Conservation (phyloP, 129 eudicot species). For the Rutidosis leptorrhynchoides region DNA sequence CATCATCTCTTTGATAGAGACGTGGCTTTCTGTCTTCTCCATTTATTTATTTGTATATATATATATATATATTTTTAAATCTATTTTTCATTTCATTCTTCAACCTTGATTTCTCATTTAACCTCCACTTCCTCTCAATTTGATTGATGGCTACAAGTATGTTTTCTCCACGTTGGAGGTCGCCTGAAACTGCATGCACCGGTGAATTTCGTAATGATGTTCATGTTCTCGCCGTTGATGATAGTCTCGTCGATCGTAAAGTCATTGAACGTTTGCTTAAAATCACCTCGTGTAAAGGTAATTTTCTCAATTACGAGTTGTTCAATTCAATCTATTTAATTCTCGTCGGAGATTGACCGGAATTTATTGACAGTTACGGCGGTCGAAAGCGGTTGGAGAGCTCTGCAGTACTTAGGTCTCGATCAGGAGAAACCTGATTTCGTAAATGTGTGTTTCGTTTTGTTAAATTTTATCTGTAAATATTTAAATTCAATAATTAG, state of each 20-base stretch:
- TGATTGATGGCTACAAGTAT: slow-evolving; percentile 33
- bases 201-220: slow-evolving; percentile 31
- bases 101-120: not conserved
- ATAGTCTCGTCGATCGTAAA: slow-evolving; percentile 80
- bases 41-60: slow-evolving; percentile 8
- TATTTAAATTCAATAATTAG: not conserved
- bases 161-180: slow-evolving; percentile 50
- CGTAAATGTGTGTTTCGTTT: slow-evolving; percentile 46
- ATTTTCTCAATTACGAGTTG: not conserved
- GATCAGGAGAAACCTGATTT: slow-evolving; percentile 64
- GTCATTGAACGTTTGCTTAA: slow-evolving; percentile 83
- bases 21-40: slow-evolving; percentile 29
- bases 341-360: not conserved
- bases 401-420: slow-evolving; percentile 69
- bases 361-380: slow-evolving; percentile 58
- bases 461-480: not conserved
- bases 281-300: slow-evolving; percentile 87
- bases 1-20: slow-evolving; percentile 44
- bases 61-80: not conserved
- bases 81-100: slow-evolving; percentile 5
- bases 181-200: slow-evolving; percentile 28
- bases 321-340: not conserved
- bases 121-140: not conserved
- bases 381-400: slow-evolving; percentile 90
- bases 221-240: slow-evolving; percentile 93